phyloP scores from a whole-genome alignment of 192 early-diverging fungal genomes.

The Borealophlyctis nickersoniae region DNA sequence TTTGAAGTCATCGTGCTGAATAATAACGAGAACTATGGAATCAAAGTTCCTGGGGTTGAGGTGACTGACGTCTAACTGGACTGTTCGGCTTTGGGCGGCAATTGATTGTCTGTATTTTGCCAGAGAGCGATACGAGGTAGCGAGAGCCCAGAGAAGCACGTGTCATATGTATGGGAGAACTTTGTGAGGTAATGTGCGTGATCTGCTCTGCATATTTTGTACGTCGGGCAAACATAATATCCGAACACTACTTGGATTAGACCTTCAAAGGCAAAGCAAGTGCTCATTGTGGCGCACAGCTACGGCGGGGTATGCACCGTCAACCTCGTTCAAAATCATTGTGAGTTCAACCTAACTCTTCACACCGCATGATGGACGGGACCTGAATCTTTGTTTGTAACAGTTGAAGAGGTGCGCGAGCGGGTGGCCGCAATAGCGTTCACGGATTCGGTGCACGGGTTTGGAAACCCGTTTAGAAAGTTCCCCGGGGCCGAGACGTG shows the following conservation, averaged over 20 bases:
- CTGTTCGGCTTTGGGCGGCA: not conserved
- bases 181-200: not conserved
- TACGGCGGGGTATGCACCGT: slow-evolving; percentile 13
- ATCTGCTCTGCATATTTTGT: no score
- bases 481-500: no score
- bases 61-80: no score
- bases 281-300: slow-evolving; percentile 15
- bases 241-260: not conserved
- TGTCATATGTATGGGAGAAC: slow-evolving; percentile 12
- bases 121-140: slow-evolving; percentile 6
- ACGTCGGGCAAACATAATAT: not conserved
- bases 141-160: slow-evolving; percentile 7
- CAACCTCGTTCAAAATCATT: not conserved
- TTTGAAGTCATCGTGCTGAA: slow-evolving; percentile 12
- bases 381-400: not conserved
- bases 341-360: no score
- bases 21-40: slow-evolving; percentile 10
- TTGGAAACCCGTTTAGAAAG: no score
- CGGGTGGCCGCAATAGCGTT: slow-evolving; percentile 16
- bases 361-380: not conserved
- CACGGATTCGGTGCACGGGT: slow-evolving; percentile 16
- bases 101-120: not conserved
- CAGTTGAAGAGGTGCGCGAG: no score
- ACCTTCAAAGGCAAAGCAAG: not conserved
- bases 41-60: no score